These are phyloP conservation scores for Crithidia expoeki DNA, from an alignment of 208 protist species.

Conservation along the genomic window DNA sequence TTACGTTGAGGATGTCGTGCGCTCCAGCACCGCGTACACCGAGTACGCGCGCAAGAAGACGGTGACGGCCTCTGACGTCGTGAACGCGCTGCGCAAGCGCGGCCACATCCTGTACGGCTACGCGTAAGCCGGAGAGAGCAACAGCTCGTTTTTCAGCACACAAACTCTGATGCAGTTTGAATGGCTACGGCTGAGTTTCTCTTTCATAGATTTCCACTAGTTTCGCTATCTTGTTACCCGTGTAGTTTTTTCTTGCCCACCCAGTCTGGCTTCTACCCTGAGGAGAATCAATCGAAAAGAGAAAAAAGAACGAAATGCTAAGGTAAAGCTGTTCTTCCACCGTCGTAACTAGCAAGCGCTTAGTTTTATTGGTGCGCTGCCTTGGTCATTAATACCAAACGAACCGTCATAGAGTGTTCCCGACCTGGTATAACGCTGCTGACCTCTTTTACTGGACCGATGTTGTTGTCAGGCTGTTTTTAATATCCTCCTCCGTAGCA, in stretches of 20 bases:
- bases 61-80: slow-evolving; percentile 83
- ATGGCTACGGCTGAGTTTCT: background rate
- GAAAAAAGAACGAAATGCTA: background rate
- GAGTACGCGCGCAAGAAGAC: slow-evolving; percentile 79
- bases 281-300: background rate
- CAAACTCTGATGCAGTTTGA: background rate
- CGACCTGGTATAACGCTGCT: too few relatives aligned
- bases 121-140: background rate
- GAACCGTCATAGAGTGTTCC: too few relatives aligned
- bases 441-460: too few relatives aligned
- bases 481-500: too few relatives aligned
- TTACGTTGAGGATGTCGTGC: slow-evolving; percentile 84
- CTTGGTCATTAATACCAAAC: too few relatives aligned
- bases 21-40: slow-evolving; percentile 82
- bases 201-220: background rate
- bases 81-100: slow-evolving; percentile 88
- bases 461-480: too few relatives aligned
- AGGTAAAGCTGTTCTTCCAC: too few relatives aligned
- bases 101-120: slow-evolving; percentile 80
- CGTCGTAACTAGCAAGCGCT: too few relatives aligned
- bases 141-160: background rate
- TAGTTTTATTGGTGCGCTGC: too few relatives aligned
- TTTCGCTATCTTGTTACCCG: background rate
- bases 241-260: background rate
- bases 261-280: background rate